A percentile compares a stretch with the other conserved stretches of the same genome.
These are phyloP conservation scores for Trypanosoma conorhini DNA, from an alignment of 208 protist genomes.

Conservation along the genomic window DNA sequence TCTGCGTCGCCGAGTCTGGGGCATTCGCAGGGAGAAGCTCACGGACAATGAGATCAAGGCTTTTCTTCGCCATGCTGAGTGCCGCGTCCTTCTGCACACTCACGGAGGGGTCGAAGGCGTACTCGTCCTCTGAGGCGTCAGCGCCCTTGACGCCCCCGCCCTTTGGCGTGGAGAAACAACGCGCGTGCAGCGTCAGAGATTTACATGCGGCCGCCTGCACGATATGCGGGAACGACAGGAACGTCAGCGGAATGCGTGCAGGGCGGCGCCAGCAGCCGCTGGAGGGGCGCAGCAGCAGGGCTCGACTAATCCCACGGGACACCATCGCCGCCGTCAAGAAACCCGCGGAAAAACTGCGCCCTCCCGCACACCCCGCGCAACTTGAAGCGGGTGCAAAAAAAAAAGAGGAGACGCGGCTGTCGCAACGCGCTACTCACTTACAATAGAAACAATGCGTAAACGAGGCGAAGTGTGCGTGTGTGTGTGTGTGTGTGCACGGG, in stretches of 20 bases:
- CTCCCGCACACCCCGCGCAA: background rate
- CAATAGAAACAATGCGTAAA: no score
- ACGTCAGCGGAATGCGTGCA: background rate
- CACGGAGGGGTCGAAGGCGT: constrained; percentile 80
- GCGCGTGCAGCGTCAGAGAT: background rate
- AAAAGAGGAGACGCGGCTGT: no score
- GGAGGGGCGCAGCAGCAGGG: background rate
- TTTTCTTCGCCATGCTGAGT: constrained; percentile 61
- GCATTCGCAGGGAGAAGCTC: constrained; percentile 57
- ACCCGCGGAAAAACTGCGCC: background rate
- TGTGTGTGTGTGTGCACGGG: no score
- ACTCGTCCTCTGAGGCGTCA: constrained; percentile 35
- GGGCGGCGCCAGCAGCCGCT: constrained; percentile 9
- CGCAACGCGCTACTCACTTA: no score
- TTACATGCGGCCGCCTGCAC: background rate
- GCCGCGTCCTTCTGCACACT: constrained; percentile 79
- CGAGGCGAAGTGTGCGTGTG: no score
- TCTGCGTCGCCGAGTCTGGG: constrained; percentile 44
- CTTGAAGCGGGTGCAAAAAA: no score
- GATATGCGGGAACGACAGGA: no score
- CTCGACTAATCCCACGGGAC: background rate
- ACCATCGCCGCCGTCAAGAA: background rate
- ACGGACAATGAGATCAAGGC: constrained; percentile 51
- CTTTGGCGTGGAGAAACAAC: constrained; percentile 12
- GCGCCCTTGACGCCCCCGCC: background rate